Base-by-base conservation (phyloP, 2,329 filamentous ascomycete genomes). In the Furcasterigmium furcatum region DNA sequence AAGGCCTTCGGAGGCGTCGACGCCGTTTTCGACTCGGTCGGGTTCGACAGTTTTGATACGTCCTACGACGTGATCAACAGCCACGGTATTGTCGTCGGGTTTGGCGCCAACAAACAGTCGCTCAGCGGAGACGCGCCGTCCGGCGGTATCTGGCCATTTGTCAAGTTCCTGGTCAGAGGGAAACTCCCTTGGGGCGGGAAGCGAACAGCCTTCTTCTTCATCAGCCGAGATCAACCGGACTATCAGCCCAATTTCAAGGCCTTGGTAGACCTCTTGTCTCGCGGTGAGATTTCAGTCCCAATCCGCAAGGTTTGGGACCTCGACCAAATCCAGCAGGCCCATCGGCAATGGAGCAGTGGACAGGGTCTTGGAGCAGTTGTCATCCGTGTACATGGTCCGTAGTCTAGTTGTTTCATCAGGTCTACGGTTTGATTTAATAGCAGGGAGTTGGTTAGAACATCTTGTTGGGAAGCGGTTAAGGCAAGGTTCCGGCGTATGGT, bases 31-130 rank as follows among this genome's bases (percentile, higher is more conserved):
- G 74, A 77, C 19, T 61, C 74, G 0, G 65, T 77, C 4, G 73
- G 72, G 32, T 74, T 69, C 49, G 70, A 74, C 45, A 73, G 70
- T 45, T 77, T 64, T 52, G 70, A 75, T 46, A 72, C 76, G 50
- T 72, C 67, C n/a, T 76, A 65, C 60, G 57, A 58, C 4, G 73
- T 75, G 30, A 60, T 77, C n/a, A 39, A 50, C 9, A 38, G 43
- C 0, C 29, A 55, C 4, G 71, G 70, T 16, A 57, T 65, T 39
- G 54, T 71, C 5, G 62, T 71, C 2, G 66, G 57, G 2, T 71
- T 61, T 43, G 66, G 64, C 3, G 60, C 56, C 38, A 71, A 69
- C 51, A 56, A 63, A 48, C 50, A 53, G 39, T 42, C 56, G 19
- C 46, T 68, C 12, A 47, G 55, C 38, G 43, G 47, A 22, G 55